Base-by-base conservation (phyloP, 2,329 filamentous ascomycete genomes). In the Nectriaceae sp. region DNA sequence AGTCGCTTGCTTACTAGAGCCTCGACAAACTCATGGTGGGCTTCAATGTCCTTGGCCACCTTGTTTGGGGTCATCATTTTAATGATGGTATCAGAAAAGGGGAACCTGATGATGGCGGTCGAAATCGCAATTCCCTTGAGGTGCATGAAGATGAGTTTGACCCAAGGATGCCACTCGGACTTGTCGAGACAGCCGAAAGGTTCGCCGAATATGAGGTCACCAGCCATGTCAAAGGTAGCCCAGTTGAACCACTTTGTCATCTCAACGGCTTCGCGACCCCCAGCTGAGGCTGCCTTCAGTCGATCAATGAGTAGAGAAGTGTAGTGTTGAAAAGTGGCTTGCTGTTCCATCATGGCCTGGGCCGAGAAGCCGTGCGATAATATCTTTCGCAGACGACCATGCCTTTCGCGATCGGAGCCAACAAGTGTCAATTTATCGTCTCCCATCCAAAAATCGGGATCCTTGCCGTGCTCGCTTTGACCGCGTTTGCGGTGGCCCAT, bases 291-390 rank as follows among this genome's bases (percentile, higher is more conserved):
- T 6, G 54, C 42, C 22, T 46, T 42, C 13, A 62, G 40, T 16
- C 47, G 37, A 10, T 47, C 31, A 20, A 62, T 49, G 10, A 67
- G 44, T 1, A 59, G 40, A 20, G 61, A 45, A n/a, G 64, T 50
- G 36, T 67, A 62, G 2, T 47, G 42, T 1, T 20, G 21, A 22
- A 69, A 53, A 26, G 60, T 50, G 0, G 55, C 53, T 42, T 66
- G 60, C 41, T 67, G 64, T 1, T 56, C 60, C 33, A 52, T 55
- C 61, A 69, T 44, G 47, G 64, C 44, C 42, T 54, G 47, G 40
- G 60, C 49, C 19, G 52, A 51, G 52, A 68, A 68, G 15, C 50
- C 61, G 13, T 57, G 60, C 10, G 56, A 54, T 15, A 66, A 50
- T 3, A 56, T 38, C 3, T 46, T 46, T 10, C 61, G 51, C 26